These are phyloP conservation scores for Tanacetum coccineum DNA, from an alignment of 129 eudicot species.

Conservation along the genomic window DNA sequence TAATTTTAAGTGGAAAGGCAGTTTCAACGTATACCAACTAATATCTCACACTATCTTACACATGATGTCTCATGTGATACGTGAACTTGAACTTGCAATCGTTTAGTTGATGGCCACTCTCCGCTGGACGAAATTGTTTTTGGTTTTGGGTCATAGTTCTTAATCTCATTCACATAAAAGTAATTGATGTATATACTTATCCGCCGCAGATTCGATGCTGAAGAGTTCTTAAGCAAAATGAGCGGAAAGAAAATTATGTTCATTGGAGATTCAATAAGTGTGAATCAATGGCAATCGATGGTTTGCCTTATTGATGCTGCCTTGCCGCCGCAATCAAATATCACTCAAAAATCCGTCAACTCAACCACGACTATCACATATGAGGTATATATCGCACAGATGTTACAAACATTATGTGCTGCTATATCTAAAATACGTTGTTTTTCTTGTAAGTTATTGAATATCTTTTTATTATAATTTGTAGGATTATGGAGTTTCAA, in stretches of 20 bases:
- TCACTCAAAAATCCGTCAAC: constrained; percentile 10
- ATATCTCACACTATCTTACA: too few species aligned
- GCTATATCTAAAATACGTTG: background rate
- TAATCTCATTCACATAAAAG: background rate
- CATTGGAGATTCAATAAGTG: constrained; percentile 59
- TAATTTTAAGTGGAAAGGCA: too few species aligned
- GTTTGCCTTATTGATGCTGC: constrained; percentile 58
- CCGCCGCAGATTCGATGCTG: constrained; percentile 40
- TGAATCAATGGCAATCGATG: constrained; percentile 49
- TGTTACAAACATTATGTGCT: background rate
- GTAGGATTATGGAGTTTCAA: constrained; percentile 63
- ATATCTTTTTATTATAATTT: constrained; percentile 1
- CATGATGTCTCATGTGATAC: too few species aligned
- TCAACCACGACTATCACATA: constrained; percentile 27
- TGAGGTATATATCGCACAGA: constrained; percentile 18
- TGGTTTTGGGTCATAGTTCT: too few species aligned
- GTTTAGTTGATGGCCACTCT: too few species aligned
- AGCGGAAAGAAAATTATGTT: constrained; percentile 53
- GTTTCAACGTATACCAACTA: too few species aligned
- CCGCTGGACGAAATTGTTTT: too few species aligned
- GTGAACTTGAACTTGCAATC: too few species aligned
- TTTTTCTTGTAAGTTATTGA: background rate
- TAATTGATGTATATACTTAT: background rate
- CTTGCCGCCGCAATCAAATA: constrained; percentile 23
- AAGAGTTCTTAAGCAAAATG: constrained; percentile 36